Percentiles rank a stretch among this genome's conserved stretches.
phyloP scores from a whole-genome alignment of 1,284 basidiomycete genomes.

The Tilletia walkeri region DNA sequence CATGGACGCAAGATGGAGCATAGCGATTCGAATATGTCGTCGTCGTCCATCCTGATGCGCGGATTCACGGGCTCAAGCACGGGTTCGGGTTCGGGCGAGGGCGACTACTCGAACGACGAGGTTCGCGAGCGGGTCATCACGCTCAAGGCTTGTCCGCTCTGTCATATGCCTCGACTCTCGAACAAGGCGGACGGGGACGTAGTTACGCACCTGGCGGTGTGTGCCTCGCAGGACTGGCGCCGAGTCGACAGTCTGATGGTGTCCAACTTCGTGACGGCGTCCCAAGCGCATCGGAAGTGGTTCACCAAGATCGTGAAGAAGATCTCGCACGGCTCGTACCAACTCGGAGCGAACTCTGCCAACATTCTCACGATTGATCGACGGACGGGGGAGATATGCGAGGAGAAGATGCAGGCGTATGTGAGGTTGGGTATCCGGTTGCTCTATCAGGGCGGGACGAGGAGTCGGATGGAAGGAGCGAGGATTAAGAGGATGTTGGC shows the following conservation, averaged over 20 bases:
- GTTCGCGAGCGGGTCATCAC: conserved; percentile 80
- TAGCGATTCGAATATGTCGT: conserved; percentile 29
- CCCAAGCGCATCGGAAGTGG: conserved; percentile 95
- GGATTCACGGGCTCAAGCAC: not conserved
- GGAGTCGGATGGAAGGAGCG: conserved; percentile 82
- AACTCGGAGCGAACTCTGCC: conserved; percentile 83
- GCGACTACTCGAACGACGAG: not conserved
- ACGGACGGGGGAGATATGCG: conserved; percentile 82
- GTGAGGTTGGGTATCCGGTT: conserved; percentile 87
- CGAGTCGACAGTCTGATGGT: conserved; percentile 70
- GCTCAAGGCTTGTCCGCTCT: conserved; percentile 87
- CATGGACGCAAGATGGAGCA: conserved; percentile 27
- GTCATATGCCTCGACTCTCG: conserved; percentile 79
- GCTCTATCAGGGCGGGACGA: conserved; percentile 80
- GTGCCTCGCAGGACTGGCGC: conserved; percentile 84
- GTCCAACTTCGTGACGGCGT: conserved; percentile 91
- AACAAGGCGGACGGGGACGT: conserved; percentile 89
- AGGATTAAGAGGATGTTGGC: conserved; percentile 78
- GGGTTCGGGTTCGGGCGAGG: not conserved
- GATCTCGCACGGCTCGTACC: conserved; percentile 74
- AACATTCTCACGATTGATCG: conserved; percentile 72
- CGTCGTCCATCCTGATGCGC: conserved; percentile 23
- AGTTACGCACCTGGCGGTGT: conserved; percentile 80
- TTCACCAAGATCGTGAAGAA: conserved; percentile 82
- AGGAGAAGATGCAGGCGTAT: conserved; percentile 97